These are phyloP conservation scores for Stagonosporopsis chrysanthemi DNA, from an alignment of 2,329 filamentous ascomycete species.

Conservation along the genomic window DNA sequence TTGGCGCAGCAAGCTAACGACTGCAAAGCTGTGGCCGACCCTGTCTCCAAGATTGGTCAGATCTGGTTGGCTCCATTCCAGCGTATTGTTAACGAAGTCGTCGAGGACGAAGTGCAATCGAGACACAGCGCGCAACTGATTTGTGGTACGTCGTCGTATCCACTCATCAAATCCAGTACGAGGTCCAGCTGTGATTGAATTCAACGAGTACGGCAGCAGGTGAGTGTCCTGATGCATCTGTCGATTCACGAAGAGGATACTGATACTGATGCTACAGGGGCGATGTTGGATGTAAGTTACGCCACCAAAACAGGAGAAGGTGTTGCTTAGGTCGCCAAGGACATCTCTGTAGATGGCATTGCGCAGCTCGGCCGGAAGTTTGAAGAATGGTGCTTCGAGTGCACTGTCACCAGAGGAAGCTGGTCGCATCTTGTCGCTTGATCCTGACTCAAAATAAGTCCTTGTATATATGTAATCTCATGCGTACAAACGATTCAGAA, in stretches of 20 bases:
- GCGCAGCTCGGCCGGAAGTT: not conserved
- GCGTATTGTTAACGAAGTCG: not conserved
- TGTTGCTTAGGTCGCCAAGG: not conserved
- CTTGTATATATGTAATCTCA: not conserved
- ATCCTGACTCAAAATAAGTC: not conserved
- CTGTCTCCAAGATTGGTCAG: not conserved
- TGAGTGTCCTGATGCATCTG: not conserved
- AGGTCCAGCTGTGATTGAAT: constrained; percentile 5
- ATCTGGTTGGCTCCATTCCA: not conserved
- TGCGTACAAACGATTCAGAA: not conserved
- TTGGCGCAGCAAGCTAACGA: not conserved
- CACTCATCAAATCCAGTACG: not conserved
- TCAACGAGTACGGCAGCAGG: not conserved
- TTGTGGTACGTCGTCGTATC: not conserved
- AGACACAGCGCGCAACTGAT: constrained; percentile 1
- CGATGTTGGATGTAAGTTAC: not conserved
- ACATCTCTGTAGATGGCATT: constrained; percentile 5
- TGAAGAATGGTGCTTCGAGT: not conserved
- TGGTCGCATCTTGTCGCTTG: not conserved
- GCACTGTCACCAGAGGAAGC: not conserved
- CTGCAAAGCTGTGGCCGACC: not conserved
- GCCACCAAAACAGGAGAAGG: constrained; percentile 1
- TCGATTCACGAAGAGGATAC: not conserved
- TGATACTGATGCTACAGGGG: not conserved
- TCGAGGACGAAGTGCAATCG: constrained; percentile 1